These are phyloP conservation scores for Boletus semigastroideus DNA, from an alignment of 1,284 basidiomycete genomes.

Conservation along the genomic window DNA sequence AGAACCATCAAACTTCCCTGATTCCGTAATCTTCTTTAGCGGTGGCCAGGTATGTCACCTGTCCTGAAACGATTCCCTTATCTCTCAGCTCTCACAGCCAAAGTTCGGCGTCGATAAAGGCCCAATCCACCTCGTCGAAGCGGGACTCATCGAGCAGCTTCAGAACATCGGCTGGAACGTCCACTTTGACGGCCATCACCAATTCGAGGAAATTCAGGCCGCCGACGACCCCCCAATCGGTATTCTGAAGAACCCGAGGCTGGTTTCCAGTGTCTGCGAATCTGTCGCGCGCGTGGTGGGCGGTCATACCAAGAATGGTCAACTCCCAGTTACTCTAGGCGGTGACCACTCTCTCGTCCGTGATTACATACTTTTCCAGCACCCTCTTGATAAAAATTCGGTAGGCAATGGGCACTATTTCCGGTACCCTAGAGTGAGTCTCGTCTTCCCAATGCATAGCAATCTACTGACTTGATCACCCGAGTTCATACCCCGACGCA, in stretches of 20 bases:
- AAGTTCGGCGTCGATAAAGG: conserved; percentile 88
- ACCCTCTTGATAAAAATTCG: conserved; percentile 5
- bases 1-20: not conserved
- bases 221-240: conserved; percentile 79
- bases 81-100: conserved; percentile 41
- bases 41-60: conserved; percentile 51
- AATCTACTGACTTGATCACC: conserved; percentile 14
- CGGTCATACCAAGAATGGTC: conserved; percentile 72
- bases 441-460: not conserved
- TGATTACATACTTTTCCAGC: conserved; percentile 16
- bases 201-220: conserved; percentile 78
- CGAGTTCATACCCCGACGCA: conserved; percentile 66
- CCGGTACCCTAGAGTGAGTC: conserved; percentile 72
- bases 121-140: conserved; percentile 83
- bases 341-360: conserved; percentile 92
- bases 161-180: conserved; percentile 86
- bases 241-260: conserved; percentile 81
- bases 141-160: conserved; percentile 80
- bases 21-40: conserved; percentile 36
- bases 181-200: conserved; percentile 84
- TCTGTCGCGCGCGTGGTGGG: conserved; percentile 79
- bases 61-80: conserved; percentile 1
- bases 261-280: conserved; percentile 84
- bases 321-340: conserved; percentile 90
- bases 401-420: conserved; percentile 90